Percentiles rank a stretch among this genome's conserved stretches.
Conservation (phyloP, 306 rosid genomes). For the Cicer chorassanicum region DNA sequence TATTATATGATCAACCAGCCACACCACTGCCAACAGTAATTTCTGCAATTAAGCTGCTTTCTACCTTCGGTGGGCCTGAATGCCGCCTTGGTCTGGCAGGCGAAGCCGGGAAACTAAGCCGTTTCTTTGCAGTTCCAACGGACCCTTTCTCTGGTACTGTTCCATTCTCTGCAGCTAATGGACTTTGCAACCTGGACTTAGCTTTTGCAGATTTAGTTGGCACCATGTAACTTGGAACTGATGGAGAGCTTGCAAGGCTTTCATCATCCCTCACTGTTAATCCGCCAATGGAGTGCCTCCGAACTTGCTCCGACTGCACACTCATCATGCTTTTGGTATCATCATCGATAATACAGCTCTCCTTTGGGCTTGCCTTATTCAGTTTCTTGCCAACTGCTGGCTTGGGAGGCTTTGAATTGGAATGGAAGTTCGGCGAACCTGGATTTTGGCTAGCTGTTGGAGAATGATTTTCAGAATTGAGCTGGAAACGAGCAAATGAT, state of each 20-base stretch:
- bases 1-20: conserved; percentile 41
- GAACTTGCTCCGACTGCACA: conserved; percentile 65
- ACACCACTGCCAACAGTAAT: conserved; percentile 59
- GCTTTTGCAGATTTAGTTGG: conserved; percentile 89
- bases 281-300: conserved; percentile 86
- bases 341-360: conserved; percentile 56
- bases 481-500: conserved; percentile 86
- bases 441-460: conserved; percentile 78
- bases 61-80: conserved; percentile 80
- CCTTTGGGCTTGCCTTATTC: conserved; percentile 78
- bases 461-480: conserved; percentile 76
- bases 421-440: conserved; percentile 58
- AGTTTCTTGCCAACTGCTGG: conserved; percentile 51
- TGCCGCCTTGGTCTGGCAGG: conserved; percentile 78
- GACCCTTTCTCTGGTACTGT: conserved; percentile 57
- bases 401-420: conserved; percentile 75
- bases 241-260: conserved; percentile 72
- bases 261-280: conserved; percentile 69
- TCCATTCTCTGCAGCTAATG: conserved; percentile 59
- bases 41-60: conserved; percentile 60
- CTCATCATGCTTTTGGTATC: conserved; percentile 71
- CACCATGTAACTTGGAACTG: conserved; percentile 89
- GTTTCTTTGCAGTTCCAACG: conserved; percentile 68
- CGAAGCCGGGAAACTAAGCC: conserved; percentile 77
- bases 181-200: conserved; percentile 77